Percentiles rank a stretch among this genome's conserved stretches.
Conservation (phyloP, 2,329 filamentous ascomycete genomes). For the Taxawa tesnikishii region DNA sequence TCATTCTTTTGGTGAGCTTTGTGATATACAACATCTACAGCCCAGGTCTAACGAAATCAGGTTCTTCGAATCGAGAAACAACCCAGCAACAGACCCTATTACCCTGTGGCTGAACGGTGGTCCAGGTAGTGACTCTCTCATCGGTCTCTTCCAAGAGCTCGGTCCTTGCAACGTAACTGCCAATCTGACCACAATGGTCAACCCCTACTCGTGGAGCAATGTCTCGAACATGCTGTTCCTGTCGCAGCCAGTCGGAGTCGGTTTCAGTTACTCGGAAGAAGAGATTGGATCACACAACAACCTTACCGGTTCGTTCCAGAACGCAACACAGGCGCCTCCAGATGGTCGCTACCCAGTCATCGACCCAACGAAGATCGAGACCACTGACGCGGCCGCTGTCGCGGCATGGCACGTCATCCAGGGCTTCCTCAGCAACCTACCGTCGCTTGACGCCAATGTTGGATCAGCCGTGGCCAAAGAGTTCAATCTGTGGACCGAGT, state of each 20-base stretch:
- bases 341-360: constrained; percentile 37
- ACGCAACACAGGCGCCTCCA: constrained; percentile 25
- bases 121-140: constrained; percentile 41
- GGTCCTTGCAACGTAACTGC: constrained; percentile 28
- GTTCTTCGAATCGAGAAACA: constrained; percentile 49
- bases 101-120: constrained; percentile 51
- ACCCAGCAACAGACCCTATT: constrained; percentile 42
- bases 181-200: constrained; percentile 25
- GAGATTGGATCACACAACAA: constrained; percentile 29
- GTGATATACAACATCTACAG: constrained; percentile 19
- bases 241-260: constrained; percentile 47
- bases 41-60: constrained; percentile 19
- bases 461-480: constrained; percentile 29
- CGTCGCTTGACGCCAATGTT: constrained; percentile 35
- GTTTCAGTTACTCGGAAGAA: constrained; percentile 36
- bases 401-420: constrained; percentile 45
- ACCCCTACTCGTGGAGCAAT: constrained; percentile 49
- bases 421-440: constrained; percentile 38
- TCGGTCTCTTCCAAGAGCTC: constrained; percentile 46
- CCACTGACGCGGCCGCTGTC: constrained; percentile 43
- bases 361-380: constrained; percentile 38
- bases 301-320: constrained; percentile 32
- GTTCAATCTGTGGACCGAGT: constrained; percentile 50
- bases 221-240: constrained; percentile 50
- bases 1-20: constrained; percentile 45